Conservation (phyloP, 805 yeast genomes). For the Diddensiella caesifluorescens region DNA sequence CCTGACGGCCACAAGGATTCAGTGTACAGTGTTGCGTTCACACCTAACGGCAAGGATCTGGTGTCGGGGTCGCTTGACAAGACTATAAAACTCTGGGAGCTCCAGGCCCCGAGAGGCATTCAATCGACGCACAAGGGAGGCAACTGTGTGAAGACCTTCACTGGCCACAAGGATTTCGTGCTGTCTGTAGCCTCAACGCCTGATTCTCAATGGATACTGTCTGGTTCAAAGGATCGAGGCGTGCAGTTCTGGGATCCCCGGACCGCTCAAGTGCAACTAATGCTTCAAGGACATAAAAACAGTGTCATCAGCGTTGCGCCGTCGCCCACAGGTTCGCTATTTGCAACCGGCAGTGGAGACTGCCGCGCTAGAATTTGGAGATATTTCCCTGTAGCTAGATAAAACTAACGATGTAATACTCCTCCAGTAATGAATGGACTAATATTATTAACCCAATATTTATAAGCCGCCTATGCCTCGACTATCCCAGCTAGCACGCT, state of each 20-base stretch:
- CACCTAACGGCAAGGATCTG: constrained; percentile 84
- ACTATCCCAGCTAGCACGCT: too few species aligned
- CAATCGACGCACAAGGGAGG: constrained; percentile 37
- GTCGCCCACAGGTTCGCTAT: constrained; percentile 77
- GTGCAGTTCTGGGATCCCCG: constrained; percentile 94
- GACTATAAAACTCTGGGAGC: constrained; percentile 93
- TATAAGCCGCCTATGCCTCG: too few species aligned
- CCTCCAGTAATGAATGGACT: too few species aligned
- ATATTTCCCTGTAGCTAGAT: constrained; percentile 35
- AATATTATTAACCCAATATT: too few species aligned
- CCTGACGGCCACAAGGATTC: constrained; percentile 97
- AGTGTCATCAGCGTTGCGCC: constrained; percentile 94
- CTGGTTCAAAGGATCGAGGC: constrained; percentile 96
- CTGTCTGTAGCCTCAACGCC: constrained; percentile 92
- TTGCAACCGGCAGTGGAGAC: constrained; percentile 97
- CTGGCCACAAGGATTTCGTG: constrained; percentile 95
- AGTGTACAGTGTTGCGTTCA: constrained; percentile 90
- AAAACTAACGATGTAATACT: too few species aligned
- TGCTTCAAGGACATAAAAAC: constrained; percentile 96
- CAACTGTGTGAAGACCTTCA: constrained; percentile 81
- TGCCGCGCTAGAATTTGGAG: constrained; percentile 97
- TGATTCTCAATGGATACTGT: constrained; percentile 80
- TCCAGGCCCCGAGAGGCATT: constrained; percentile 47
- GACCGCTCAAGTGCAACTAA: constrained; percentile 84
- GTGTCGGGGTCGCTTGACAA: constrained; percentile 94